These are phyloP conservation scores for Colletotrichum acutatum DNA, from an alignment of 2,329 filamentous ascomycete species.

Conservation along the genomic window DNA sequence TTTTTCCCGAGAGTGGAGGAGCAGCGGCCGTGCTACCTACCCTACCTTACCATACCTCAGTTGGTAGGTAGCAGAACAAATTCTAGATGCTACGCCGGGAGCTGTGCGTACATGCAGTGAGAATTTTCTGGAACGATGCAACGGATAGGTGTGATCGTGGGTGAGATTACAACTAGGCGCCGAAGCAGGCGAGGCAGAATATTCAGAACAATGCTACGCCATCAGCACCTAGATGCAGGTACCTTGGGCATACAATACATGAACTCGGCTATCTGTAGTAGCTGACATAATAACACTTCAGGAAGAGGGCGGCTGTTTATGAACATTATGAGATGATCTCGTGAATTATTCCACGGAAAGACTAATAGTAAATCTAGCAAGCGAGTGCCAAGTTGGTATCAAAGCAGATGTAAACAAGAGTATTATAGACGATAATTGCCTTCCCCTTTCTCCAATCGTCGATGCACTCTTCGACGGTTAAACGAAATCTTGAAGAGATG, in stretches of 20 bases:
- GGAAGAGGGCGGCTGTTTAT: background rate
- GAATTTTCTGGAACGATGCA: background rate
- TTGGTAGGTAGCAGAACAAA: background rate
- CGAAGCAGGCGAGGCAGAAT: background rate
- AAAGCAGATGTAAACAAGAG: slow-evolving; percentile 27
- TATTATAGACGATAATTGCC: slow-evolving; percentile 20
- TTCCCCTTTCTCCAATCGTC: background rate
- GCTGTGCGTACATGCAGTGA: background rate
- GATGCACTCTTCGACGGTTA: background rate
- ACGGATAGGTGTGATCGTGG: background rate
- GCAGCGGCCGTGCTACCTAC: background rate
- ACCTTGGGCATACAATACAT: too few species aligned
- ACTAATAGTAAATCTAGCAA: slow-evolving; percentile 26
- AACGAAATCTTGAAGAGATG: background rate
- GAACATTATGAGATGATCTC: background rate
- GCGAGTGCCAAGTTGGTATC: slow-evolving; percentile 26
- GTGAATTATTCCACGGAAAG: background rate
- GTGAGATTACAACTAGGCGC: background rate
- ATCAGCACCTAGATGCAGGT: too few species aligned
- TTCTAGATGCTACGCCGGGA: background rate
- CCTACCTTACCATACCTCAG: background rate
- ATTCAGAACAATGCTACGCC: too few species aligned
- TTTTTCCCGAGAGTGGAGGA: background rate
- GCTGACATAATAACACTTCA: background rate
- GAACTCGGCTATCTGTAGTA: background rate